These are phyloP conservation scores for Claviceps fusiformis DNA, from an alignment of 2,329 filamentous ascomycete genomes.

Conservation along the genomic window DNA sequence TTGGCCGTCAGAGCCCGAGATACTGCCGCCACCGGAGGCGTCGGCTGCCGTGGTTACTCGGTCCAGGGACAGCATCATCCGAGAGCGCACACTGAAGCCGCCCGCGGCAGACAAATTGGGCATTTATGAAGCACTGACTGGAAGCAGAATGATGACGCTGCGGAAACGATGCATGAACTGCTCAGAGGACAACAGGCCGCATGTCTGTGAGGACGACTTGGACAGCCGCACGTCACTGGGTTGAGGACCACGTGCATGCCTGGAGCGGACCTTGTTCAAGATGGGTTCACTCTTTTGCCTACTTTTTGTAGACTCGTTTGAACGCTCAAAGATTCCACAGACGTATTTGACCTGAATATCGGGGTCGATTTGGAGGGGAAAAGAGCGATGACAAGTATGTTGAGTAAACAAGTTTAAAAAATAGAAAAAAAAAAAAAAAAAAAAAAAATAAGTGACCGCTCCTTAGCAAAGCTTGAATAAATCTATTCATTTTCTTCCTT, in stretches of 20 bases:
- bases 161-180: constrained; percentile 12
- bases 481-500: no score
- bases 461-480: no score
- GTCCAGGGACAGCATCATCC: constrained; percentile 12
- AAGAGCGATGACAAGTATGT: no score
- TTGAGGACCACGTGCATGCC: neutral
- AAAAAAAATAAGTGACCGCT: neutral
- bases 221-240: constrained; percentile 2
- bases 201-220: constrained; percentile 17
- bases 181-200: constrained; percentile 20
- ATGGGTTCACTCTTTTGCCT: no score
- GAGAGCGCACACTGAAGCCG: constrained; percentile 8
- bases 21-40: neutral
- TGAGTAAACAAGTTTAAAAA: no score
- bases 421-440: no score
- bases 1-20: constrained; percentile 3
- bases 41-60: neutral
- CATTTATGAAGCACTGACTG: constrained; percentile 14
- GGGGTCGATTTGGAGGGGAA: neutral
- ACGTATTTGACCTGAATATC: no score
- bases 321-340: no score
- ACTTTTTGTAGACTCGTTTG: no score
- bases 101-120: constrained; percentile 9
- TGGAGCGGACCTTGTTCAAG: no score
- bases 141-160: constrained; percentile 6